These are phyloP conservation scores for Ascochyta lentis DNA, from an alignment of 2,329 filamentous ascomycete genomes.

Conservation along the genomic window DNA sequence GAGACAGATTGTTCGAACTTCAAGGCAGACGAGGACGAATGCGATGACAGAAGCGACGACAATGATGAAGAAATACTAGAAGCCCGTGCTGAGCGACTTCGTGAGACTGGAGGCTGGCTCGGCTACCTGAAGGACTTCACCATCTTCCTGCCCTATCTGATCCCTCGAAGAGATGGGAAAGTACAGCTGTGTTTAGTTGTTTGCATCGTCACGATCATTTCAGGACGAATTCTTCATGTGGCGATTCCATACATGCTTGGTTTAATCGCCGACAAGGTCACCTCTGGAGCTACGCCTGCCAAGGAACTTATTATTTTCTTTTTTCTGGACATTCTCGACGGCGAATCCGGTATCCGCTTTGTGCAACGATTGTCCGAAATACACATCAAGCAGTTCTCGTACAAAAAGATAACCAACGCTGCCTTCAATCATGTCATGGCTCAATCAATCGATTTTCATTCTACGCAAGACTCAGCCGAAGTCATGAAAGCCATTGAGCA, in stretches of 20 bases:
- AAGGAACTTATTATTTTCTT: constrained; percentile 59
- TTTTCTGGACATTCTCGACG: constrained; percentile 52
- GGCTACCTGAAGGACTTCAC: constrained; percentile 75
- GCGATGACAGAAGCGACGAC: background rate
- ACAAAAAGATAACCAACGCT: constrained; percentile 8
- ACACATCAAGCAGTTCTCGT: constrained; percentile 55
- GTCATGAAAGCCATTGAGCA: constrained; percentile 67
- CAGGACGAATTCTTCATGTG: constrained; percentile 73
- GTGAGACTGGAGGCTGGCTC: constrained; percentile 76
- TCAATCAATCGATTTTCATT: constrained; percentile 72
- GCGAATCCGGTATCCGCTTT: constrained; percentile 54
- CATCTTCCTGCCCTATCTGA: constrained; percentile 77
- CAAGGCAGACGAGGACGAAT: background rate
- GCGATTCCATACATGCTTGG: constrained; percentile 78
- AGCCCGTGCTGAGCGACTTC: constrained; percentile 63
- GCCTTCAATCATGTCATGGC: constrained; percentile 70
- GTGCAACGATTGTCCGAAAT: constrained; percentile 59
- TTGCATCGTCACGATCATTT: constrained; percentile 70
- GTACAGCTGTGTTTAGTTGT: constrained; percentile 72
- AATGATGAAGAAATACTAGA: constrained; percentile 19
- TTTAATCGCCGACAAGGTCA: constrained; percentile 73
- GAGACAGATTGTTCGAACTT: background rate
- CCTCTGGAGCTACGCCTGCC: constrained; percentile 53
- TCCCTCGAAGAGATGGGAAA: constrained; percentile 68
- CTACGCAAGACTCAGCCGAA: constrained; percentile 69